Evolutionary conservation across 768 basidiomycete genomes (phyloP), one percentile per base, ranked within the genome.

Genomic region (Leccinum sublutescens): DNA sequence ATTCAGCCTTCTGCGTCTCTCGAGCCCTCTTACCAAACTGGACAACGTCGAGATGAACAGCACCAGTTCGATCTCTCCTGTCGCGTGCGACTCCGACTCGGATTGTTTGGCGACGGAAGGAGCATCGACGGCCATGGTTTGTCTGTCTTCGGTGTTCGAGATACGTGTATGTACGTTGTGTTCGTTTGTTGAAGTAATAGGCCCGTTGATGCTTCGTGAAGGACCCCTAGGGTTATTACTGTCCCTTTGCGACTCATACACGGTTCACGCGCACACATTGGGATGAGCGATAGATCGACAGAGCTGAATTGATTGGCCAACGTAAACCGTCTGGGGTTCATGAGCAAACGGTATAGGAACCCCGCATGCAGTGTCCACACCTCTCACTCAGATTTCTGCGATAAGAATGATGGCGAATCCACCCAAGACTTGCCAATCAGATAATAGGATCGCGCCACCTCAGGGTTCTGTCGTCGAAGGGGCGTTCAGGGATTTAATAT

Each of bases 71-170:
- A 54, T 68, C 17, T 70, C 68, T 33, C 66, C 68, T 23, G 56
- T 72, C 56, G 57, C 68, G 2, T 69, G 72, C 49, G 62, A 57
- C 47, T 72, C 19, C 61, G 63, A 52, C 33, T 70, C 52, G 64
- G 69, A 0, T 17, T 71, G 19, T 66, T 74, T 48, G 62, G 59
- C 9, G 64, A 74, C 29, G 66, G 66, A 25, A 62, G 56, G 45
- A 72, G 62, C 34, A 63, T 65, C 12, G 38, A 58, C 67, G 1
- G 60, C 64, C 17, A 58, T 68, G 19, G 58, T 57, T 19, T 49
- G 15, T 58, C 38, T 38, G 27, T 57, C 17, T 40, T 14, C 29
- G 8, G 19, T 43, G 23, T 43, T 50, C 21, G 36, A 19, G 36
- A 21, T 25, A 10, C 25, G 19, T 62, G 36, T 19, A 48, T 48